These are phyloP conservation scores for Acorus calamus DNA, from an alignment of 106 monocot genomes.

Conservation along the genomic window DNA sequence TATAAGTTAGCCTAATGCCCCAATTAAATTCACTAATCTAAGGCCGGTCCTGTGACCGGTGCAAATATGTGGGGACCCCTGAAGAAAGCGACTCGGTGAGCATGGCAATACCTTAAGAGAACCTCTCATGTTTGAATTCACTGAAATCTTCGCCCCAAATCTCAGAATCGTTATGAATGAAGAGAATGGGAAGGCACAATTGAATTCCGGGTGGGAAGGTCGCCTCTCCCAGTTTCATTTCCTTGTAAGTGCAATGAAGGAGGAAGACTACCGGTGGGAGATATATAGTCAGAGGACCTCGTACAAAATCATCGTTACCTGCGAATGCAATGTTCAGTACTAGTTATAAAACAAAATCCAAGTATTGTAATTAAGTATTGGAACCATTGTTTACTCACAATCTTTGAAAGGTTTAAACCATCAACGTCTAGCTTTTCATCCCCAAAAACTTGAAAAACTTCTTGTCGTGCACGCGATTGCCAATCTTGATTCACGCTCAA, in stretches of 20 bases:
- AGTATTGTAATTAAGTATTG: no score
- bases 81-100: slow-evolving; percentile 33
- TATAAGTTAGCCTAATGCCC: no score
- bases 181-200: slow-evolving; percentile 1
- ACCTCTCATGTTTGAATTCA: slow-evolving; percentile 33
- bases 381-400: no score
- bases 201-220: slow-evolving; percentile 13
- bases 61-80: slow-evolving; percentile 54
- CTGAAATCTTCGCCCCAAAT: slow-evolving; percentile 22
- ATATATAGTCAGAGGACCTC: no score
- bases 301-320: no score
- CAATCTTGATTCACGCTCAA: slow-evolving; percentile 51
- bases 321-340: no score
- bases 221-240: slow-evolving; percentile 9
- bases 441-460: slow-evolving; percentile 44
- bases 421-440: slow-evolving; percentile 23
- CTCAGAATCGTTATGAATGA: slow-evolving; percentile 18
- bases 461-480: slow-evolving; percentile 61
- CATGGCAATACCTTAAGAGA: slow-evolving; percentile 19
- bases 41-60: slow-evolving; percentile 66
- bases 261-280: slow-evolving; percentile 26
- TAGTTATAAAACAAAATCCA: no score
- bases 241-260: slow-evolving; percentile 2
- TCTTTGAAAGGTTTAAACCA: slow-evolving; percentile 24
- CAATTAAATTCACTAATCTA: no score